Conservation (phyloP, 1,284 basidiomycete genomes). For the Rhodotorula mucilaginosa region DNA sequence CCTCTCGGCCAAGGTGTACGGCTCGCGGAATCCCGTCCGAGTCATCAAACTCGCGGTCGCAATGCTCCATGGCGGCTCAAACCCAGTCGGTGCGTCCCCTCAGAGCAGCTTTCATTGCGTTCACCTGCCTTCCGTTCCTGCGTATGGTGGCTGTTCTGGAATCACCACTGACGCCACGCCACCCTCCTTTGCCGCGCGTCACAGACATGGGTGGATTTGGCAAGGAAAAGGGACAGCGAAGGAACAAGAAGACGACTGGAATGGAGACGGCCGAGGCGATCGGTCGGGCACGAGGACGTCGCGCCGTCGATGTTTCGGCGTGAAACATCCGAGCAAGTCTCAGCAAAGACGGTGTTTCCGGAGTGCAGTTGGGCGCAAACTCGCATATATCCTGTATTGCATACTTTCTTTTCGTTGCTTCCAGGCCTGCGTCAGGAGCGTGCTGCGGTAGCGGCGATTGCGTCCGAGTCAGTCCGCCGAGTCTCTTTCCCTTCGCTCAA, state of each 20-base stretch:
- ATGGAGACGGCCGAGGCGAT: conserved; percentile 45
- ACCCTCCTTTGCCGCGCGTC: too few species aligned
- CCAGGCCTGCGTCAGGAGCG: background rate
- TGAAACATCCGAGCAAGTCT: background rate
- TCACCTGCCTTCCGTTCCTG: background rate
- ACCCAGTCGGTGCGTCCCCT: conserved; percentile 40
- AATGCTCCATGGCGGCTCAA: conserved; percentile 42
- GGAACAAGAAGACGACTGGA: conserved; percentile 43
- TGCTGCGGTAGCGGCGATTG: background rate
- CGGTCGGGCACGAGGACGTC: conserved; percentile 40
- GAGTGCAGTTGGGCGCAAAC: background rate
- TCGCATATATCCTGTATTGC: background rate
- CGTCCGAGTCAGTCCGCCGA: background rate
- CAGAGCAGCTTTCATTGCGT: background rate
- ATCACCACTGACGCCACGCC: too few species aligned
- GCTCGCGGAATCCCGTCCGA: conserved; percentile 76
- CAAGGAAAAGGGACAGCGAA: conserved; percentile 37
- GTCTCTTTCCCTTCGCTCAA: background rate
- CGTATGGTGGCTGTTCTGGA: too few species aligned
- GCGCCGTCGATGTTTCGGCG: conserved; percentile 31
- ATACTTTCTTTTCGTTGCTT: background rate
- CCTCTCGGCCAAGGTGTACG: conserved; percentile 88
- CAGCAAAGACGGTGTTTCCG: background rate
- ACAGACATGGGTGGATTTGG: conserved; percentile 43
- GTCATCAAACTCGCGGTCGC: conserved; percentile 51